phyloP scores from a whole-genome alignment of 257 asterid species.

The Fraxinus excelsior region DNA sequence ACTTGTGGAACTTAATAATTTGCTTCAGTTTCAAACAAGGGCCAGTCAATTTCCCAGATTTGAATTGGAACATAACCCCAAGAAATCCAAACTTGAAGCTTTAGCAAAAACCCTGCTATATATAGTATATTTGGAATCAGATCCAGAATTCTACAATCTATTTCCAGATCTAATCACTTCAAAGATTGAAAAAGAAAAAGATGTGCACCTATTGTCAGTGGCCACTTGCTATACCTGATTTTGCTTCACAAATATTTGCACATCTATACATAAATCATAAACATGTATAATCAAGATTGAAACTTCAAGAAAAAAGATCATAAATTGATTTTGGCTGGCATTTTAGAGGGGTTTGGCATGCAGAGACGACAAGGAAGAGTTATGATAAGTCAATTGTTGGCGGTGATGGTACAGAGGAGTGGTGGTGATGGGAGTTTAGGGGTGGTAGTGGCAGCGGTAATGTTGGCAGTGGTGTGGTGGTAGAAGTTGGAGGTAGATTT shows the following conservation, averaged over 20 bases:
- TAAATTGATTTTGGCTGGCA: constrained; percentile 34
- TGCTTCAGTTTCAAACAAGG: constrained; percentile 60
- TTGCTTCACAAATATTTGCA: constrained; percentile 15
- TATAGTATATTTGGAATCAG: constrained; percentile 27
- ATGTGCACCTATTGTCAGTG: constrained; percentile 30
- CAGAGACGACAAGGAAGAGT: constrained; percentile 36
- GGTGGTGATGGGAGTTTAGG: too few species aligned
- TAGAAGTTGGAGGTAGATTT: neutral
- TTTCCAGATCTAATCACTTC: constrained; percentile 35
- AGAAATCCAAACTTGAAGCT: constrained; percentile 29
- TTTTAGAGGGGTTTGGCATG: constrained; percentile 4
- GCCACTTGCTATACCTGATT: constrained; percentile 1
- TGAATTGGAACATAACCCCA: constrained; percentile 46
- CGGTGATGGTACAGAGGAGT: neutral
- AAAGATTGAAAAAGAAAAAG: constrained; percentile 19
- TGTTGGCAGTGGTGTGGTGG: neutral
- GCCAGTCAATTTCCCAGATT: constrained; percentile 49
- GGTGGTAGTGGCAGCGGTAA: neutral
- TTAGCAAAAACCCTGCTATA: constrained; percentile 33
- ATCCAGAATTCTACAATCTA: constrained; percentile 22
- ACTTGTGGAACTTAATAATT: constrained; percentile 35
- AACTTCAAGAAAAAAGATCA: constrained; percentile 7
- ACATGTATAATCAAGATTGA: neutral
- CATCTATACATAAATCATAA: neutral
- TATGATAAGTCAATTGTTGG: constrained; percentile 21